Evolutionary conservation across 2,329 filamentous ascomycete species (phyloP), one percentile per base, ranked within the genome.

Genomic region (Chrysoporthe austroafricana): DNA sequence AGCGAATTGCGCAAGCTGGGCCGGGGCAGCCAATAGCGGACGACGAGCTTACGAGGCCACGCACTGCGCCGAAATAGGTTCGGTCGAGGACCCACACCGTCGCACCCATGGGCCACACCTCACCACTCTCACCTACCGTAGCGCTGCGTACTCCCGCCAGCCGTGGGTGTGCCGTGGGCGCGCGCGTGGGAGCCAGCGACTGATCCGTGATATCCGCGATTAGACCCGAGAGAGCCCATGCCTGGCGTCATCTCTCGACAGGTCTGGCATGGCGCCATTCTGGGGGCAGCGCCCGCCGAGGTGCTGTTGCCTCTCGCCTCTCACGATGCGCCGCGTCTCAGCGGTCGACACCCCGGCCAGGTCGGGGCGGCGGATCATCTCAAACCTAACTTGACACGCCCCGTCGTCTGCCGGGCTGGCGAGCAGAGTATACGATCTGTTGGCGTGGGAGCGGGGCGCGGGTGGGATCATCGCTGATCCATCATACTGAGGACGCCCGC

Each of bases 1-100:
- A 21, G 8, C 36, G 43, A 64, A 62, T 63, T 68, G 50, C 68
- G 62, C 67, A 68, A 70, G 70, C 72, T 69, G 66, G 46, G 66
- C 70, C 61, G 50, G 64, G 4, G 44, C 56, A 39, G 62, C 74
- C 74, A 76, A 76, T 75, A 71, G 69, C 69, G 52, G 56, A 7
- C 63, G 54, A 42, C 13, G 56, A 75, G 74, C 74, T 76, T 72
- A 76, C 74, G 74, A 76, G 72, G 74, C 73, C 73, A 72, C 66
- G 68, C 58, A 63, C 65, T 66, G 68, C 65, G 42, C 62, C 68
- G 68, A 70, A 50, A 70, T 70, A 46, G 68, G 59, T 52, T 66
- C 48, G 43, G 21, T 18, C 43, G 14, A 36, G 48, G 62, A 54
- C 67, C 67, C 67, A 69, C 67, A 56, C 56, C 14, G 42, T 54